Conservation (phyloP, 2,329 filamentous ascomycete species). For the Geoglossum cookeanum region DNA sequence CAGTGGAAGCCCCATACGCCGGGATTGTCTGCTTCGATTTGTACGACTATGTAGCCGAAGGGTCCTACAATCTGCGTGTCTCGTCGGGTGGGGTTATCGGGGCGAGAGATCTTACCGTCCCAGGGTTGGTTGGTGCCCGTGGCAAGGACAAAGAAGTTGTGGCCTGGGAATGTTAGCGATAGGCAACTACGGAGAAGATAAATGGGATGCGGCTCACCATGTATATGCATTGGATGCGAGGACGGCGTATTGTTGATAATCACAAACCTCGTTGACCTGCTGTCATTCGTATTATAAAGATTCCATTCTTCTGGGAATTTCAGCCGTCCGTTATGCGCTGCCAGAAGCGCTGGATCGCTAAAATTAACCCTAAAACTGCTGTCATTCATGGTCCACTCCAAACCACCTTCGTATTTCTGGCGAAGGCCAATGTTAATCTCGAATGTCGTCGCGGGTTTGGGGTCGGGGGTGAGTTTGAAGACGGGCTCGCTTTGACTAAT, state of each 20-base stretch:
- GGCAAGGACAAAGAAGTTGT: conserved; percentile 43
- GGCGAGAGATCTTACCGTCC: conserved; percentile 20
- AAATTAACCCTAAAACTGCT: background rate
- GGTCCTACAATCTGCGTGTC: conserved; percentile 30
- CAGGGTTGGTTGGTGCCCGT: background rate
- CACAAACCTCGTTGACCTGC: conserved; percentile 4
- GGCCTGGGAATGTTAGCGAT: conserved; percentile 10
- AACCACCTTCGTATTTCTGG: background rate
- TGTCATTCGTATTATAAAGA: background rate
- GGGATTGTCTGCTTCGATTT: conserved; percentile 28
- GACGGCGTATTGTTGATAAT: background rate
- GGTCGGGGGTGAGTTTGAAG: background rate
- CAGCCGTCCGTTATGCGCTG: background rate
- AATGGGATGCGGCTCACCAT: conserved; percentile 24
- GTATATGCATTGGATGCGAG: conserved; percentile 46
- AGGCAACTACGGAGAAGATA: no score
- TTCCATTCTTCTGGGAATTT: background rate
- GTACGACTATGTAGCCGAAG: conserved; percentile 23
- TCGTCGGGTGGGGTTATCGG: conserved; percentile 31
- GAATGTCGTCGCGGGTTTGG: background rate
- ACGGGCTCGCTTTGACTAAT: background rate
- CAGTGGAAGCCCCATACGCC: conserved; percentile 29
- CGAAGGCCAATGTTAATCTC: background rate
- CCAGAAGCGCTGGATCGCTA: background rate
- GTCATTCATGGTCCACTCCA: background rate